Percentiles rank a stretch among this genome's conserved stretches.
Conservation (phyloP, 2,329 filamentous ascomycete species). For the Metarhizium robertsii region DNA sequence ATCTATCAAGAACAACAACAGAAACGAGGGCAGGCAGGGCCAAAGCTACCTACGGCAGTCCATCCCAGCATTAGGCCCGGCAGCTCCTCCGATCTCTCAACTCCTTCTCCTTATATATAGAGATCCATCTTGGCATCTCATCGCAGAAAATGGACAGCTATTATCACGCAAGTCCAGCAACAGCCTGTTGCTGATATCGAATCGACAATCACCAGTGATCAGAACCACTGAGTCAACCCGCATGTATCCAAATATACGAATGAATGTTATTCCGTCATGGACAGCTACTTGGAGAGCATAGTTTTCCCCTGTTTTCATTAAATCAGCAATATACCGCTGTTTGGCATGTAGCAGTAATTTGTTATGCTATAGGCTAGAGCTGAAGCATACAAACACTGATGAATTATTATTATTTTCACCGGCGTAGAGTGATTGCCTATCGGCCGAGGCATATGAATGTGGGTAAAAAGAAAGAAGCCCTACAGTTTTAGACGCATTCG, state of each 20-base stretch:
- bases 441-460: background rate
- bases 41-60: background rate
- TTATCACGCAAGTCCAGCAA: background rate
- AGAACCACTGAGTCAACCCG: background rate
- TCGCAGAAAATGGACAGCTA: background rate
- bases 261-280: background rate
- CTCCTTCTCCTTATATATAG: background rate
- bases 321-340: background rate
- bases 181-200: background rate
- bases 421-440: background rate
- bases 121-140: background rate
- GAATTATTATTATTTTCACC: background rate
- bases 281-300: background rate
- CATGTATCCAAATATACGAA: background rate
- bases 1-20: background rate
- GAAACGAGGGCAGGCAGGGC: background rate
- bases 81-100: background rate
- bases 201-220: background rate
- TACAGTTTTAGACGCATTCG: background rate
- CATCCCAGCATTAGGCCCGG: too few relatives aligned
- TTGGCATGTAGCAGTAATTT: background rate
- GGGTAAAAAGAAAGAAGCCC: background rate
- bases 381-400: background rate
- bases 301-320: background rate
- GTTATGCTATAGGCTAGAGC: background rate